Evolutionary conservation across 129 eudicot genomes (phyloP).

Genomic region (Pseudognaphalium luteoalbum): DNA sequence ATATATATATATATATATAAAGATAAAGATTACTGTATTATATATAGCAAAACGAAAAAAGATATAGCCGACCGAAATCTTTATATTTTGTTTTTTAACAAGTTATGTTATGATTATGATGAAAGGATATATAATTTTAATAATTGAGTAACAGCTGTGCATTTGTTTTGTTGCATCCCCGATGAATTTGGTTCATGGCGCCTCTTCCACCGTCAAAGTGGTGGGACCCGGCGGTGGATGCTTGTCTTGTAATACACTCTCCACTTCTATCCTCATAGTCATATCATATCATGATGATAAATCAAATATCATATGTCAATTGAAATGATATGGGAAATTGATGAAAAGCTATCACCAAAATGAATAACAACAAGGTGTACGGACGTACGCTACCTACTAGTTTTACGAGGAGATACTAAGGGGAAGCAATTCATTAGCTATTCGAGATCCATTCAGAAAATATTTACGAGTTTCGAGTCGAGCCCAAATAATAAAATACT

Average conservation of each 20-base stretch:
- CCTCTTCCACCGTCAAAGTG: constrained; percentile 18
- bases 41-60: background rate
- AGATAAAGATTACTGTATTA: too few species aligned
- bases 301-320: too few species aligned
- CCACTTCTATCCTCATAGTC: background rate
- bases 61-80: constrained; percentile 15
- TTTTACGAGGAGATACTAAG: too few species aligned
- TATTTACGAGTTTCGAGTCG: too few species aligned
- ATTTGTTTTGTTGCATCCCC: constrained; percentile 4
- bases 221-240: constrained; percentile 7
- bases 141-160: background rate
- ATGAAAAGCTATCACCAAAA: background rate
- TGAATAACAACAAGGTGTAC: too few species aligned
- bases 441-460: too few species aligned
- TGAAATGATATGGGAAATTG: background rate
- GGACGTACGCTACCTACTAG: too few species aligned
- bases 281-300: constrained; percentile 2
- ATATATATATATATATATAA: too few species aligned
- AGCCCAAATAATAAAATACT: too few species aligned
- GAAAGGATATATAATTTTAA: background rate
- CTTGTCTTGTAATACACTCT: background rate
- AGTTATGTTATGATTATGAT: background rate
- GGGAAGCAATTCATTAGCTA: too few species aligned
- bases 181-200: constrained; percentile 5
- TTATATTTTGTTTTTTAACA: background rate